These are phyloP conservation scores for Glycine tomentella DNA, from an alignment of 306 rosid genomes.

Conservation along the genomic window DNA sequence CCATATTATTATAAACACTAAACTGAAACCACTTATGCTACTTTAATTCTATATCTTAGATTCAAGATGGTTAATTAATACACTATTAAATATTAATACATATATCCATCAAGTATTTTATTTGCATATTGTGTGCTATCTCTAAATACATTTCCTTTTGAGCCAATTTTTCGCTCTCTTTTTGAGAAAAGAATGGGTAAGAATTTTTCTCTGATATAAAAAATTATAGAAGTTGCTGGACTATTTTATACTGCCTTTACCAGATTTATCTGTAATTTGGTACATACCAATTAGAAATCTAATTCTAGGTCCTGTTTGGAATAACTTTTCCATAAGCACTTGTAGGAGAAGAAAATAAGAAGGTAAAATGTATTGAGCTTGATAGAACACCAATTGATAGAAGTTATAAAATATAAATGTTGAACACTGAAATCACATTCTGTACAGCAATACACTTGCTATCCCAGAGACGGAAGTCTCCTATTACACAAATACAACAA, in stretches of 20 bases:
- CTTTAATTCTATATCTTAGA: not conserved
- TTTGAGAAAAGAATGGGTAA: not conserved
- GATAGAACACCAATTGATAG: too few species aligned
- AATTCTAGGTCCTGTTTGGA: not conserved
- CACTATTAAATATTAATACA: not conserved
- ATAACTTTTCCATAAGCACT: not conserved
- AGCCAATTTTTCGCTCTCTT: slow-evolving; percentile 6
- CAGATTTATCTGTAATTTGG: not conserved
- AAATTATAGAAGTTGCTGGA: not conserved
- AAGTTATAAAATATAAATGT: too few species aligned
- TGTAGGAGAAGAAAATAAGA: not conserved
- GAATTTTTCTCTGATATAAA: not conserved
- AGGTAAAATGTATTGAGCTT: not conserved
- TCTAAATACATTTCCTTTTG: not conserved
- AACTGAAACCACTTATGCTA: not conserved
- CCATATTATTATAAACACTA: not conserved
- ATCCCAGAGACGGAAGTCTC: too few species aligned
- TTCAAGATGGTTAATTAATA: not conserved
- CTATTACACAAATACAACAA: too few species aligned
- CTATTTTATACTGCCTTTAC: not conserved
- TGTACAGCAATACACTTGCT: too few species aligned
- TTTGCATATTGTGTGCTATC: not conserved
- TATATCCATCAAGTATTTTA: not conserved
- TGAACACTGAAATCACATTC: too few species aligned
- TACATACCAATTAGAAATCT: slow-evolving; percentile 6